These are phyloP conservation scores for Eucalyptus pumila DNA, from an alignment of 345 rosid genomes.

Conservation along the genomic window DNA sequence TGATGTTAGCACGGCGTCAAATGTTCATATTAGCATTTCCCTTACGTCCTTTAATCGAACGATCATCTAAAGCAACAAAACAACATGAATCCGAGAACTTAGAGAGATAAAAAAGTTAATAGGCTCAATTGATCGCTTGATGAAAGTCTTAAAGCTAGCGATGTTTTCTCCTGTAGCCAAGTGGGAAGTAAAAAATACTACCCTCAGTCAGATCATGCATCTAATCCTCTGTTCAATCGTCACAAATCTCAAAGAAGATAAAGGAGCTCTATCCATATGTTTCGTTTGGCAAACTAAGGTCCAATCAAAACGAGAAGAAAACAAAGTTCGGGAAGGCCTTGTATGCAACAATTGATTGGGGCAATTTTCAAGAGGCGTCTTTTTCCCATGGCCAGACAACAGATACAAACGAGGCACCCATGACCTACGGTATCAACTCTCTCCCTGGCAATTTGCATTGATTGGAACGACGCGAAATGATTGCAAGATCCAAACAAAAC, in stretches of 20 bases:
- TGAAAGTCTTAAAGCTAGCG: not conserved
- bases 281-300: not conserved
- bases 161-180: not conserved
- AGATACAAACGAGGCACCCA: not conserved
- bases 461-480: not conserved
- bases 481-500: not conserved
- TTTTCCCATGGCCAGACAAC: not conserved
- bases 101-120: not conserved
- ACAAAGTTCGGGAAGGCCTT: not conserved
- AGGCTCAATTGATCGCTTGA: not conserved
- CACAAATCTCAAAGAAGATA: not conserved
- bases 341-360: not conserved
- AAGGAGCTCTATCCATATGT: not conserved
- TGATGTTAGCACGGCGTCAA: not conserved
- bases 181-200: not conserved
- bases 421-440: not conserved
- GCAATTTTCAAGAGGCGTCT: not conserved
- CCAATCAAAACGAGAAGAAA: not conserved
- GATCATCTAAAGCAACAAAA: not conserved
- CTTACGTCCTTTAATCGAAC: not conserved
- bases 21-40: not conserved
- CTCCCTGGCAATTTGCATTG: not conserved
- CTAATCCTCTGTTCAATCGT: not conserved
- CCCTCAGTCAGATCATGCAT: not conserved
- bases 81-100: not conserved